Evolutionary conservation across 768 basidiomycete species (phyloP), one percentile per base, ranked within the genome.

Genomic region (Hydnomerulius pinastri): DNA sequence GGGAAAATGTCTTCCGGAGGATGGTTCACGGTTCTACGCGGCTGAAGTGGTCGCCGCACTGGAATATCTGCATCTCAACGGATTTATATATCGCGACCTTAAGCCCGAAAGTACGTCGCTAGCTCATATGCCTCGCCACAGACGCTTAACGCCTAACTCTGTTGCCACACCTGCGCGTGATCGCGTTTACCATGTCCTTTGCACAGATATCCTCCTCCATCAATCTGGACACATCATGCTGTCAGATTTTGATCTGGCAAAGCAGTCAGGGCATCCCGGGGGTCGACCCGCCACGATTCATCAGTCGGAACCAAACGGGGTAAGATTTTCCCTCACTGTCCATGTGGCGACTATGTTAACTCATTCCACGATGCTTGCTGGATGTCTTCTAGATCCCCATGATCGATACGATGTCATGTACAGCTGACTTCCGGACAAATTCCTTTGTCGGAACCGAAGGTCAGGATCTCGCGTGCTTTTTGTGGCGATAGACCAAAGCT

Each of bases 371-470:
- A 59, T 37, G 20, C 43, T 35, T 38, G 30, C 21, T 29, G 20
- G 8, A 46, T 51, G 43, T 33, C 50, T 61, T 44, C 9, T 64
- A 95, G 93, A 79, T 90, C 28, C 94, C 94, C 38, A 77, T 98
- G 63, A 87, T 99, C 57, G 95, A 99, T 74, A 99, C 97, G 13
- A 89, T 92, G 78, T 90, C 90, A 43, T 98, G 96, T 73, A 98
- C 97, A 46, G 93, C 87, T 32, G 92, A 98, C 73, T 97, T 98
- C 73, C 81, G 96, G 69, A 98, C 97, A 18, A 98, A 98, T 72
- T 97, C 93, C 35, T 99, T 99, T 73, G 97, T 99, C 60, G 97
- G 97, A 23, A 99, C 97, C 23, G 97, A 99, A 81, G 96, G 92
- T 92, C 61, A 70, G 78, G 59, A 58, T 51, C 54, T 43, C 48